These are phyloP conservation scores for Letharia lupina DNA, from an alignment of 495 filamentous ascomycete species.

Conservation along the genomic window DNA sequence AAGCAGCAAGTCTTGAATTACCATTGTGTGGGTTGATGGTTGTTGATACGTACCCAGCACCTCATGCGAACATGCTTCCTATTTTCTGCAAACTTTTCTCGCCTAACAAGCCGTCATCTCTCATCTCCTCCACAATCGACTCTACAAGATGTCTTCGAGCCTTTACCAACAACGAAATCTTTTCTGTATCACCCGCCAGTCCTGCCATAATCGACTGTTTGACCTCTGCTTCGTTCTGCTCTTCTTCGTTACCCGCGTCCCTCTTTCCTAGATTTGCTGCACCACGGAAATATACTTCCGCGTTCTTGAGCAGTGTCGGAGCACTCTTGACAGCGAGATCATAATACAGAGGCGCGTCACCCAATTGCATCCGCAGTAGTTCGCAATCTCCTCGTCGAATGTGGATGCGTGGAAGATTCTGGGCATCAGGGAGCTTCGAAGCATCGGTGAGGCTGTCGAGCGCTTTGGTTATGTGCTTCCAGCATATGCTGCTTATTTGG, in stretches of 20 bases:
- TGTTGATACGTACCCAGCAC: neutral
- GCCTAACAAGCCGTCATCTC: conserved; percentile 41
- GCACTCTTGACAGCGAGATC: conserved; percentile 40
- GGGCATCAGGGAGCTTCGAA: conserved; percentile 41
- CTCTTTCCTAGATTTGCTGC: conserved; percentile 29
- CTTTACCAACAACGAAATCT: conserved; percentile 34
- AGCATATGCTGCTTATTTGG: conserved; percentile 32
- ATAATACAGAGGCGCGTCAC: conserved; percentile 40
- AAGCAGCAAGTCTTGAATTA: neutral
- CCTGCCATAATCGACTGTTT: conserved; percentile 38
- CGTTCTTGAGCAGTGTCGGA: conserved; percentile 48
- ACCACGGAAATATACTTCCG: conserved; percentile 56
- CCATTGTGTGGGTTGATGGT: neutral
- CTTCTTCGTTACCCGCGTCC: neutral
- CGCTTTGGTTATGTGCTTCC: conserved; percentile 42
- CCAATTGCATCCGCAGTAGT: conserved; percentile 48
- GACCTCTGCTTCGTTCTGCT: conserved; percentile 12
- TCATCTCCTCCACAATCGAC: conserved; percentile 40
- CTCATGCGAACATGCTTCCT: neutral
- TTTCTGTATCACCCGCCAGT: conserved; percentile 37
- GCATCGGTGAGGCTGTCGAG: conserved; percentile 45
- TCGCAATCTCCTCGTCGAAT: conserved; percentile 55
- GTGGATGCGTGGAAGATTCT: conserved; percentile 52
- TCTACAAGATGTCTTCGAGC: conserved; percentile 30
- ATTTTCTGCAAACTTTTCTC: conserved; percentile 18